phyloP scores from a whole-genome alignment of 305 asterid genomes.

The Solanum hybrid region DNA sequence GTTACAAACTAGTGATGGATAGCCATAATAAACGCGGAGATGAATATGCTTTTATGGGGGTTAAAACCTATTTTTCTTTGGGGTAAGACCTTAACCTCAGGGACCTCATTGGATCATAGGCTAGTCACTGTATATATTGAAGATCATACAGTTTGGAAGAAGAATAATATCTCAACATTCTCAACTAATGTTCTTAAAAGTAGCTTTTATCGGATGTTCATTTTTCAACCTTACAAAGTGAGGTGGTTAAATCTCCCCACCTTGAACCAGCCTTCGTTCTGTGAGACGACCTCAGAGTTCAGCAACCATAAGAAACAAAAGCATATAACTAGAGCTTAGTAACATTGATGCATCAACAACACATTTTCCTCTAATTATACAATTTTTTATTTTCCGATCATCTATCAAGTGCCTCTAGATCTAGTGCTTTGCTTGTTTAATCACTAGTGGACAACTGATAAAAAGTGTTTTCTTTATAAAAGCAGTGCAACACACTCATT shows the following conservation, averaged over 20 bases:
- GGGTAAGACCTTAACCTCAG: neutral
- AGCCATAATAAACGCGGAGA: neutral
- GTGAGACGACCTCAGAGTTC: neutral
- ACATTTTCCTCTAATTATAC: neutral
- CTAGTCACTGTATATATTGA: neutral
- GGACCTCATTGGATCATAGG: neutral
- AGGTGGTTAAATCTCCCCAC: neutral
- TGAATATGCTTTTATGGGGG: neutral
- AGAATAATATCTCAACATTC: neutral
- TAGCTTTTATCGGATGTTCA: neutral
- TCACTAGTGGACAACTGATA: neutral
- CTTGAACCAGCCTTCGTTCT: neutral
- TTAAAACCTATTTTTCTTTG: neutral
- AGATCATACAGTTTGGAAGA: neutral
- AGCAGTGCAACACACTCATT: constrained; percentile 40
- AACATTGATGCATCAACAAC: neutral
- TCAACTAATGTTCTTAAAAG: neutral
- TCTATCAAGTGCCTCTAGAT: neutral
- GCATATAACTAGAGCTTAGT: neutral
- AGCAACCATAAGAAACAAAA: neutral
- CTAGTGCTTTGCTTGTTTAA: neutral
- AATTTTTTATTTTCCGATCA: neutral
- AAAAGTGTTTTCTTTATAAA: constrained; percentile 4
- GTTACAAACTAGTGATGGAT: neutral
- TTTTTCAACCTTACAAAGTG: neutral